These are phyloP conservation scores for Clohesyomyces aquaticus DNA, from an alignment of 495 filamentous ascomycete species.

Conservation along the genomic window DNA sequence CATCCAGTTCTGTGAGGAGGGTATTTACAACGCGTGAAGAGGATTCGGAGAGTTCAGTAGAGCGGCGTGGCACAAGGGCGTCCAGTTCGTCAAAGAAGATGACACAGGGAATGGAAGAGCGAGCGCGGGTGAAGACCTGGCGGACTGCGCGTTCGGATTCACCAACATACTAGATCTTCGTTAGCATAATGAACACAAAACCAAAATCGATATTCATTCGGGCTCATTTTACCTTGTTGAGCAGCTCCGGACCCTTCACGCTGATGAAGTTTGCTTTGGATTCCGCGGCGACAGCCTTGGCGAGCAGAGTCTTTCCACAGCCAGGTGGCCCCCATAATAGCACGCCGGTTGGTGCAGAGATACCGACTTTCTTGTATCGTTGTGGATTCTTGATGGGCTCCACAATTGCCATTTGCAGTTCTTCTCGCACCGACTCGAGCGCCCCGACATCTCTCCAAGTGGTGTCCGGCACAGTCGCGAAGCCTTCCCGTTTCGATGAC, in stretches of 20 bases:
- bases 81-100: constrained; percentile 99
- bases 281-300: constrained; percentile 95
- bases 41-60: constrained; percentile 78
- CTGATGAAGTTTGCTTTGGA: constrained; percentile 96
- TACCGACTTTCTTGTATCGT: constrained; percentile 77
- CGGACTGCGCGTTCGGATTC: constrained; percentile 92
- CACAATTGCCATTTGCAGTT: constrained; percentile 85
- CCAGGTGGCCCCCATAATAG: constrained; percentile 96
- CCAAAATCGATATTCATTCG: too few relatives aligned
- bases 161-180: constrained; percentile 69
- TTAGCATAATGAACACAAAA: constrained; percentile 6
- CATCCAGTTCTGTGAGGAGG: constrained; percentile 93
- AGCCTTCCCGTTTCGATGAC: constrained; percentile 92
- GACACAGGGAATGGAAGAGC: constrained; percentile 85
- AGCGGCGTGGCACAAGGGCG: constrained; percentile 82
- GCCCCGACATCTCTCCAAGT: constrained; percentile 95
- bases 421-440: constrained; percentile 73
- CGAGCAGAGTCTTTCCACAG: constrained; percentile 94
- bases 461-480: constrained; percentile 95
- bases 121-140: constrained; percentile 87
- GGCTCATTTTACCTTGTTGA: constrained; percentile 73
- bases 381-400: constrained; percentile 88
- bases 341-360: constrained; percentile 86
- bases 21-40: constrained; percentile 93
- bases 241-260: constrained; percentile 91